These are phyloP conservation scores for Termitomyces sp. DNA, from an alignment of 768 basidiomycete species.

Conservation along the genomic window DNA sequence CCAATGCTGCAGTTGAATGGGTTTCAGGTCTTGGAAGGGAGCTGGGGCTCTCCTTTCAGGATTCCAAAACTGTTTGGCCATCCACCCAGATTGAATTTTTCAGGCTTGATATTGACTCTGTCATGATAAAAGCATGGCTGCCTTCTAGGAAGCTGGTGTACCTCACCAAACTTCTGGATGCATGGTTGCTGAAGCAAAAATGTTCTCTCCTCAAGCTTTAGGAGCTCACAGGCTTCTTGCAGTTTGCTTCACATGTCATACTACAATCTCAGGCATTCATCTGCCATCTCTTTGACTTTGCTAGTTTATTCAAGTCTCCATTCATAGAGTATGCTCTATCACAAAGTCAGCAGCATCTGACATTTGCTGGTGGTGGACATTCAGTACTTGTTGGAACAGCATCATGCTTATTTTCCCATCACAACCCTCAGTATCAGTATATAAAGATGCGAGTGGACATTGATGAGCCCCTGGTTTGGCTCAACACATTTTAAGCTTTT, in stretches of 20 bases:
- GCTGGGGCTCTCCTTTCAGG: too few species aligned
- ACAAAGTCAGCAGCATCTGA: constrained; percentile 17
- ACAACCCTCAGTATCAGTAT: background rate
- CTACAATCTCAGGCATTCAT: constrained; percentile 24
- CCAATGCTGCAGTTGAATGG: too few species aligned
- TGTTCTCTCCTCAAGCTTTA: background rate
- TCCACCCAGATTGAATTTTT: too few species aligned
- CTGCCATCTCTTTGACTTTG: constrained; percentile 23
- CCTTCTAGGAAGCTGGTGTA: too few species aligned
- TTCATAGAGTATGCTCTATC: constrained; percentile 18
- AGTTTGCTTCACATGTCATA: constrained; percentile 29
- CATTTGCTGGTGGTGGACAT: constrained; percentile 27
- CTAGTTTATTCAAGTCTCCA: constrained; percentile 18
- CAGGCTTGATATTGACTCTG: too few species aligned
- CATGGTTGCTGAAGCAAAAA: background rate
- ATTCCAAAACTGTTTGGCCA: too few species aligned
- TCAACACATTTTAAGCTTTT: too few species aligned
- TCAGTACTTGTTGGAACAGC: constrained; percentile 24
- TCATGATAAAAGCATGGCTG: too few species aligned
- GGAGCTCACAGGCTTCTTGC: constrained; percentile 10
- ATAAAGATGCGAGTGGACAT: background rate
- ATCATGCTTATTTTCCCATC: constrained; percentile 13
- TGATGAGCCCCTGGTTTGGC: too few species aligned
- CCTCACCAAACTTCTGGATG: too few species aligned
- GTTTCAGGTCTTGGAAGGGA: too few species aligned